Percentiles rank a stretch among this genome's conserved stretches.
phyloP scores from a whole-genome alignment of 2,329 filamentous ascomycete genomes.

The Alternaria solani region DNA sequence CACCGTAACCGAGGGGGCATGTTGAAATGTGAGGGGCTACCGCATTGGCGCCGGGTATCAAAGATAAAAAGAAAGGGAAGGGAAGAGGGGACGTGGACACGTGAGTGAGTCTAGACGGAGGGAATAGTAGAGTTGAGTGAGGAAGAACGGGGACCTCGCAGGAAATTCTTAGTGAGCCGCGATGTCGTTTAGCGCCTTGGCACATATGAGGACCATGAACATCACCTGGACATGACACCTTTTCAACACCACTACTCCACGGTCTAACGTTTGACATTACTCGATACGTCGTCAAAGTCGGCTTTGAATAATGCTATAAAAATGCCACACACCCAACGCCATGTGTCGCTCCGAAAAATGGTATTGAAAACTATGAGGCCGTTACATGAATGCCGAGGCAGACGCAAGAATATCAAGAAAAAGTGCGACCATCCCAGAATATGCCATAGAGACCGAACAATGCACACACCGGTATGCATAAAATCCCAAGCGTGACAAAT shows the following conservation, averaged over 20 bases:
- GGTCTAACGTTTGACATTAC: not conserved
- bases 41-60: constrained; percentile 33
- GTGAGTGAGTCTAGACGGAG: constrained; percentile 14
- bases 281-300: not conserved
- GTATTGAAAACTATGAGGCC: constrained; percentile 12
- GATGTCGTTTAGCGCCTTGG: constrained; percentile 13
- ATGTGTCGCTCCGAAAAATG: constrained; percentile 15
- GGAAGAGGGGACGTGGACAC: constrained; percentile 14
- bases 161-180: constrained; percentile 15
- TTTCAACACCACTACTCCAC: not conserved
- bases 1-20: constrained; percentile 50
- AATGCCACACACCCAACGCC: constrained; percentile 13
- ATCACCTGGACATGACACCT: not conserved
- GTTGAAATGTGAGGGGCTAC: constrained; percentile 30
- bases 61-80: constrained; percentile 10
- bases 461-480: constrained; percentile 7
- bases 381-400: constrained; percentile 23
- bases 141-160: constrained; percentile 12
- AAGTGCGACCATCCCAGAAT: constrained; percentile 19
- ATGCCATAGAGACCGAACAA: constrained; percentile 38
- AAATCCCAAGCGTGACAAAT: constrained; percentile 22
- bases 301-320: constrained; percentile 28
- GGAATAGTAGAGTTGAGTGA: constrained; percentile 17
- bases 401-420: constrained; percentile 22
- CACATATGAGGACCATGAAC: not conserved